Evolutionary conservation across 371 early-diverging fungal genomes (phyloP), one percentile per base, ranked within the genome.

Genomic region (Mucor velutinosus): DNA sequence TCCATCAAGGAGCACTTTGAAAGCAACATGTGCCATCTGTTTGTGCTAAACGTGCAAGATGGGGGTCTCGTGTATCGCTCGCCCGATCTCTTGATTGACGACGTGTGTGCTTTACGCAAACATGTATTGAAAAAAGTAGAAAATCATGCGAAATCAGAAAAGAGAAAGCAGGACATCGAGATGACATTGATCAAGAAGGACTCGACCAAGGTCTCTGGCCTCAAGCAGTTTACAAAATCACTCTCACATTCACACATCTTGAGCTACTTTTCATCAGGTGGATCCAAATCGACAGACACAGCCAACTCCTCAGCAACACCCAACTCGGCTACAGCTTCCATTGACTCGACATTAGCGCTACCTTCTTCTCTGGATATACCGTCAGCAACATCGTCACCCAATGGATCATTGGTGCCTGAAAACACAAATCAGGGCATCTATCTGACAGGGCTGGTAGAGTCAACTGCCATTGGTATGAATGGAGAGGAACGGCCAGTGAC

Each of bases 211-310:
- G 51, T 63, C 8, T 49, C 75, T 7, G 76, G 78, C 2, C 72
- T 86, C 45, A 87, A 84, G 58, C 47, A 75, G 21, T 72, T 86
- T 56, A 83, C 85, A 49, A 83, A 83, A 60, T 78, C 88, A 8
- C 69, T 86, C 56, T 84, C 88, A 7, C 77, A 82, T 12, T 72
- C 85, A 5, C 83, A 82, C 35, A 77, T 87, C 29, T 68, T 87
- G 25, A 79, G 76, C 29, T 88, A 85, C 60, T 88, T 86, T 45
- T 69, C 76, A 25, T 66, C 82, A 0, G 78, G 56, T 1, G 56
- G 83, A 1, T 67, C 78, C 11, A 75, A 65, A 39, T 68, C 70
- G 12, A 64, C 70, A 0, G 68, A 68, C 3, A 56, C 69, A 7
- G 29, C 33, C 4, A n/a, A 56, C 17, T 56, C 57, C 3, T 56